Percentiles rank a stretch among this genome's conserved stretches.
Conservation (phyloP, 805 yeast species). For the Candida insectorum region DNA sequence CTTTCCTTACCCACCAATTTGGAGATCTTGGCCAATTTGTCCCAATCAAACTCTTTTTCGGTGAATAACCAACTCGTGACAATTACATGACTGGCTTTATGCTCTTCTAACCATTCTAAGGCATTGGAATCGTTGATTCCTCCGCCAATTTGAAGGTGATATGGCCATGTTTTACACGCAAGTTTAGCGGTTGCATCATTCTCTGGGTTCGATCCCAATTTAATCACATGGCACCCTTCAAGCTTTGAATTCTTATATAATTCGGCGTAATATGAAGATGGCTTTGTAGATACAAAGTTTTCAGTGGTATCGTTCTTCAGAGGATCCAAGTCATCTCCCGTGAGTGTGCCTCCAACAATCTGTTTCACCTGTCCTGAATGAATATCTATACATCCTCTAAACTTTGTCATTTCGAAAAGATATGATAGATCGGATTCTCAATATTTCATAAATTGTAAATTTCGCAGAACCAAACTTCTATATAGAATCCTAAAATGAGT, state of each 20-base stretch:
- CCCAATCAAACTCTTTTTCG: conserved; percentile 39
- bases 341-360: conserved; percentile 90
- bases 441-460: neutral
- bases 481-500: conserved; percentile 3
- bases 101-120: conserved; percentile 61
- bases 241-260: conserved; percentile 61
- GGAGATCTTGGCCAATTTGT: conserved; percentile 51
- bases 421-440: neutral
- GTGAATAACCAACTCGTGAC: conserved; percentile 91
- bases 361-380: conserved; percentile 96
- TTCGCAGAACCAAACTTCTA: too few relatives aligned
- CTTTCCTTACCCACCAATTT: conserved; percentile 56
- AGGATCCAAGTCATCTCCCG: conserved; percentile 44
- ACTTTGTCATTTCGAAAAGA: conserved; percentile 63
- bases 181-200: conserved; percentile 80
- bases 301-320: conserved; percentile 24
- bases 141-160: conserved; percentile 82
- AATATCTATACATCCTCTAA: conserved; percentile 92
- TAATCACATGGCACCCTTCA: conserved; percentile 86
- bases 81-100: conserved; percentile 82
- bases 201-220: conserved; percentile 70
- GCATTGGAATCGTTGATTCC: conserved; percentile 82
- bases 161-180: conserved; percentile 76
- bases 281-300: conserved; percentile 74
- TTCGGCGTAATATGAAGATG: conserved; percentile 71